Percentiles rank a stretch among this genome's conserved stretches.
Evolutionary conservation across 2,329 filamentous ascomycete genomes (phyloP).

Genomic region (Ceratocystis smalleyi): DNA sequence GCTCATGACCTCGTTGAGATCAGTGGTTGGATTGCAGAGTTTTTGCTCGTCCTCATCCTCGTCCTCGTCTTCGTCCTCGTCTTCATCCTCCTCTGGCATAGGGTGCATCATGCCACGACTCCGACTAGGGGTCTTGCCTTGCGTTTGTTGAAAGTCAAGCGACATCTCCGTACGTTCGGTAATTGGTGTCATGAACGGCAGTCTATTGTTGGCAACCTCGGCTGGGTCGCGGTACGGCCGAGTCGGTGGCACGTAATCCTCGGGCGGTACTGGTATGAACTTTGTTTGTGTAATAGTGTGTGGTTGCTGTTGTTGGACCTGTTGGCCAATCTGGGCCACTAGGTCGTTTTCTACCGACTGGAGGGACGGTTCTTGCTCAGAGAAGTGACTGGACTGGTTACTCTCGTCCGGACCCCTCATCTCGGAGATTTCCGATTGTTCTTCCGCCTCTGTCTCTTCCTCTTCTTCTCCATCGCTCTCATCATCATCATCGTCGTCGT

Average conservation of each 20-base stretch:
- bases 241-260: constrained; percentile 69
- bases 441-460: neutral
- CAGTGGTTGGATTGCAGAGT: constrained; percentile 22
- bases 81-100: constrained; percentile 22
- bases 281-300: constrained; percentile 40
- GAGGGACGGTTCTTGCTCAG: constrained; percentile 12
- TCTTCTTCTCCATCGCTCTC: constrained; percentile 6
- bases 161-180: constrained; percentile 90
- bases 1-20: constrained; percentile 28
- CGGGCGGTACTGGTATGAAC: constrained; percentile 70
- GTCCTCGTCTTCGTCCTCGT: constrained; percentile 23
- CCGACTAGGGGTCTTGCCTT: constrained; percentile 63
- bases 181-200: constrained; percentile 98
- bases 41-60: constrained; percentile 10
- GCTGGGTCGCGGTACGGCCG: constrained; percentile 67
- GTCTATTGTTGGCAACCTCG: constrained; percentile 69
- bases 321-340: neutral
- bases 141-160: constrained; percentile 45
- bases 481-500: constrained; percentile 22
- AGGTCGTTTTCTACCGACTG: constrained; percentile 1
- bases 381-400: constrained; percentile 20
- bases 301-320: constrained; percentile 20
- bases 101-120: constrained; percentile 23
- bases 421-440: constrained; percentile 26
- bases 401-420: constrained; percentile 22